Evolutionary conservation across 2,329 filamentous ascomycete species (phyloP), one percentile per base, ranked within the genome.

Genomic region (Pseudogymnoascus sp.): DNA sequence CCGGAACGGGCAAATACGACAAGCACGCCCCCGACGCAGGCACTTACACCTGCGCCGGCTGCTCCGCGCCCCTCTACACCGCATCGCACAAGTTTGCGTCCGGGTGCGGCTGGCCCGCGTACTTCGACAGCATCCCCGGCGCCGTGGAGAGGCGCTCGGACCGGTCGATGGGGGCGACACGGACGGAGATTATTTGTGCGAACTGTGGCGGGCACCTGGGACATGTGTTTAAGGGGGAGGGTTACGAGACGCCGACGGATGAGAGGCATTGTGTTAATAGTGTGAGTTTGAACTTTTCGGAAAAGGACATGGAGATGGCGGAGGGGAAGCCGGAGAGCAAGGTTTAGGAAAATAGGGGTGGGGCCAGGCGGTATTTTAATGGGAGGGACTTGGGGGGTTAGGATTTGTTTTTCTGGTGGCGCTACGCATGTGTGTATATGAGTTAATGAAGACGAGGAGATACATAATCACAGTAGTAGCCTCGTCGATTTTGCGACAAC

Each of bases 231-330:
- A 92, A 94, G 77, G 90, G 90, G 10, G 90, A 95, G 74, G 87
- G 89, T 18, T 92, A 86, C 70, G 70, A 79, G 7, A 95, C 88
- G 19, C 91, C 94, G 4, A 97, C 92, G 18, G 88, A 99, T 72
- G 94, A 99, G 82, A 82, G 94, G 63, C 94, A 99, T 76, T 99
- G 94, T 71, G 94, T 97, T 63, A 97, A 96, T 72, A 92, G 89
- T 69, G 76, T 96, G 58, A 94, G 89, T 71, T 76, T 97, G 73
- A 92, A 84, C 66, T 96, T 97, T 71, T 80, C 77, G 2, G 76
- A 78, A 1, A 79, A 88, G 55, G 85, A 88, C 62, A 80, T 82
- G 66, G 74, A 76, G 41, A 74, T 72, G 12, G 69, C 72, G 21
- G 68, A 33, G 33, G 15, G 70, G 60, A 63, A 61, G 3, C 71